Conservation (phyloP, 2,329 filamentous ascomycete species). For the Thelonectria olida region DNA sequence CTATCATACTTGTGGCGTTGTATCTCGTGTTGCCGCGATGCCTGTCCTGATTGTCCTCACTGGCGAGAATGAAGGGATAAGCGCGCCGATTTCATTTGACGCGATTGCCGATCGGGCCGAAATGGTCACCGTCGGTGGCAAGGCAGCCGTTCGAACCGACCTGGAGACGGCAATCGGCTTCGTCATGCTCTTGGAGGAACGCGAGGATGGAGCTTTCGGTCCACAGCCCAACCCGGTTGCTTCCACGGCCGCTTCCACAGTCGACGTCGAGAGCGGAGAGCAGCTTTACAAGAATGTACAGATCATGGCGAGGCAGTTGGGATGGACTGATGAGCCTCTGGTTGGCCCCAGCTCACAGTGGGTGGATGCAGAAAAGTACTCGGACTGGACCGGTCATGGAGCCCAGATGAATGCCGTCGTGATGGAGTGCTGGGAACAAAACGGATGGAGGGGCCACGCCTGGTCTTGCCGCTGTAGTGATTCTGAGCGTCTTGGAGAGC, state of each 20-base stretch:
- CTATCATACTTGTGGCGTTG: neutral
- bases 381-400: too few relatives aligned
- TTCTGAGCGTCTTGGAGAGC: too few relatives aligned
- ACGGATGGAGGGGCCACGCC: too few relatives aligned
- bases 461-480: too few relatives aligned
- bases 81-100: slow-evolving; percentile 8
- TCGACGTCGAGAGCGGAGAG: neutral
- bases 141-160: neutral
- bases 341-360: slow-evolving; percentile 9
- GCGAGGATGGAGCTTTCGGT: slow-evolving; percentile 11
- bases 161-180: neutral
- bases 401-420: too few relatives aligned
- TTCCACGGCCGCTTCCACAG: slow-evolving; percentile 9
- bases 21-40: neutral
- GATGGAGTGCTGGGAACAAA: too few relatives aligned
- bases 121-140: neutral
- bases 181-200: slow-evolving; percentile 4
- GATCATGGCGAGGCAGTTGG: neutral
- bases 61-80: neutral
- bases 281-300: neutral
- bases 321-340: neutral
- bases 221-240: slow-evolving; percentile 9
- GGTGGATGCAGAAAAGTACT: neutral
- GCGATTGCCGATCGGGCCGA: neutral
- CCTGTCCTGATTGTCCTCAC: neutral